phyloP scores from a whole-genome alignment of 352 stramenopile species.

The Pythium diclinum region DNA sequence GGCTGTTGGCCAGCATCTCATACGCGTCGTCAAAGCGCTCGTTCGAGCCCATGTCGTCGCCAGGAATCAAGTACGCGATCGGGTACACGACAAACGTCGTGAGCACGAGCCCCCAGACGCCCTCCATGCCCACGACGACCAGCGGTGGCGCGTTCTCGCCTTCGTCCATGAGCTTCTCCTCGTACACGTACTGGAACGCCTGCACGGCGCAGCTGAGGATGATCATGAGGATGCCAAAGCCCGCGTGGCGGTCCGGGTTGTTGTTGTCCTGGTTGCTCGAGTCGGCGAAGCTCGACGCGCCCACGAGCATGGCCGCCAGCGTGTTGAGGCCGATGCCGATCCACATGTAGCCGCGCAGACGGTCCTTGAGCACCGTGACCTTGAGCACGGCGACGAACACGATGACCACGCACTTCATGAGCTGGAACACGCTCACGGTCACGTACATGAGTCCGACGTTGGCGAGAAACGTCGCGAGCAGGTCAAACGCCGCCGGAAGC shows the following conservation, averaged over 20 bases:
- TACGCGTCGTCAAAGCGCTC: conserved; percentile 87
- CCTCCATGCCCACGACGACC: conserved; percentile 95
- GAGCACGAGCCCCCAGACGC: conserved; percentile 93
- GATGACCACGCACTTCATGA: conserved; percentile 92
- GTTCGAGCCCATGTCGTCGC: conserved; percentile 92
- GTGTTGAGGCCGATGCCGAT: conserved; percentile 95
- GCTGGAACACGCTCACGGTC: conserved; percentile 86
- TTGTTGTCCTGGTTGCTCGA: conserved; percentile 65
- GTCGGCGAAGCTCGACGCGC: conserved; percentile 90
- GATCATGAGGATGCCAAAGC: conserved; percentile 92
- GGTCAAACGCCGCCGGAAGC: conserved; percentile 92
- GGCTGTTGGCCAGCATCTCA: conserved; percentile 68
- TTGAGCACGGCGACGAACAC: conserved; percentile 97
- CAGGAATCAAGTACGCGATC: conserved; percentile 88
- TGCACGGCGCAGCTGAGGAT: conserved; percentile 94
- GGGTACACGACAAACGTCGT: conserved; percentile 94
- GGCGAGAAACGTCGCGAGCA: conserved; percentile 91
- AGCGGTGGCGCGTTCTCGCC: conserved; percentile 90
- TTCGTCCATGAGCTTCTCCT: conserved; percentile 97
- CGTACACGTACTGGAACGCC: conserved; percentile 95
- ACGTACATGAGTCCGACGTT: conserved; percentile 94
- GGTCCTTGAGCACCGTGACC: conserved; percentile 90
- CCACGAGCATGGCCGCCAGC: conserved; percentile 91
- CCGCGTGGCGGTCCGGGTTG: conserved; percentile 63
- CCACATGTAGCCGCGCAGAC: conserved; percentile 94